Conservation (phyloP, 345 rosid genomes). For the Eucalyptus cladocalyx region DNA sequence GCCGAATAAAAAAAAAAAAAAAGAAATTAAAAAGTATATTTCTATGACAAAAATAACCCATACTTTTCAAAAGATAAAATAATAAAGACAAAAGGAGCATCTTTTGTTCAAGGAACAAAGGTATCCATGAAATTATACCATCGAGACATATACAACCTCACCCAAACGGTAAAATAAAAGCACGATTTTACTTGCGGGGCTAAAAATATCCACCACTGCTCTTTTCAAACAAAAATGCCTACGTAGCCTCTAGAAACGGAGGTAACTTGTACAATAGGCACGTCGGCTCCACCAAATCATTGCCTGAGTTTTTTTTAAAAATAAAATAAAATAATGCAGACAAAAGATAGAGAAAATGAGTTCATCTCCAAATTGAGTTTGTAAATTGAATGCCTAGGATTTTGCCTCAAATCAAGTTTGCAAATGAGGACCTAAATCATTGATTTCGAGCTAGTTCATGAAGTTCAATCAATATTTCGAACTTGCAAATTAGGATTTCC, state of each 20-base stretch:
- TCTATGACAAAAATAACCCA: neutral
- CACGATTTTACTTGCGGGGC: too few species aligned
- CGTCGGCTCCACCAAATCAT: neutral
- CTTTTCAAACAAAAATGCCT: too few species aligned
- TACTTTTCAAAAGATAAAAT: neutral
- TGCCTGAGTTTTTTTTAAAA: neutral
- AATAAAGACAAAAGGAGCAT: neutral
- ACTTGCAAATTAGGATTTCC: neutral
- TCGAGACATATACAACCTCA: neutral
- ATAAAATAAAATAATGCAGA: neutral
- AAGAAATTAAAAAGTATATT: fast-evolving
- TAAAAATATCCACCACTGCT: too few species aligned
- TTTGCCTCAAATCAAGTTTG: neutral
- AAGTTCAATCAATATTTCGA: neutral
- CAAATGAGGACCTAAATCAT: neutral
- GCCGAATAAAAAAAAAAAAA: fast-evolving
- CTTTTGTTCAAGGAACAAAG: neutral
- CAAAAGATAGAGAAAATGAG: neutral
- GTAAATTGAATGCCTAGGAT: neutral
- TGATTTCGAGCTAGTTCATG: neutral
- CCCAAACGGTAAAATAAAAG: neutral
- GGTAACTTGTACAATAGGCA: neutral
- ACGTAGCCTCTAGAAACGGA: too few species aligned
- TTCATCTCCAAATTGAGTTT: neutral
- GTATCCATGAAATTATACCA: neutral